Conservation (phyloP, 768 basidiomycete species). For the Panaeolus papilionaceus region DNA sequence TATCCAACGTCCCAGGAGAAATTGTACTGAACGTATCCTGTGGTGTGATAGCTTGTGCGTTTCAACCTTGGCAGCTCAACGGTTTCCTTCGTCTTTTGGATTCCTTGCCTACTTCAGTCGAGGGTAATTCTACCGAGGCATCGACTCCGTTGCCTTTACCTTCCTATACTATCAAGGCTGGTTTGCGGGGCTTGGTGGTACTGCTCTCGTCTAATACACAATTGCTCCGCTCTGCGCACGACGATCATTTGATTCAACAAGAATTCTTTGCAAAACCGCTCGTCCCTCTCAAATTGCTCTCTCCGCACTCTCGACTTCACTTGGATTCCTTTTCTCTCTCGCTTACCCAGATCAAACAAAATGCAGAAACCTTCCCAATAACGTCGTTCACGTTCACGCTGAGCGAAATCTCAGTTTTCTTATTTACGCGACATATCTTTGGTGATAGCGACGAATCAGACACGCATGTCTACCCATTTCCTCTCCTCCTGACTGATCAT, state of each 20-base stretch:
- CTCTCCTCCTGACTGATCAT: constrained; percentile 79
- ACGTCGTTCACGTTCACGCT: constrained; percentile 28
- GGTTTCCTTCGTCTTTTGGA: constrained; percentile 50
- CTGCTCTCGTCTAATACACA: constrained; percentile 35
- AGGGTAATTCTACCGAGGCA: background rate
- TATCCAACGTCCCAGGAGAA: constrained; percentile 20
- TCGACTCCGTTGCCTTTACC: constrained; percentile 13
- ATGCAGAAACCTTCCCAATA: background rate
- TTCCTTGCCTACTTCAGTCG: constrained; percentile 27
- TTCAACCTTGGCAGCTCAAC: constrained; percentile 63
- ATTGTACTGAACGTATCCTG: constrained; percentile 48
- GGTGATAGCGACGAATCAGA: background rate
- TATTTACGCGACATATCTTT: constrained; percentile 36
- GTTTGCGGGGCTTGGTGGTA: constrained; percentile 49
- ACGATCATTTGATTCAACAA: constrained; percentile 17
- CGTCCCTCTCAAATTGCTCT: constrained; percentile 39
- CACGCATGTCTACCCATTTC: constrained; percentile 48
- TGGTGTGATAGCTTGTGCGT: constrained; percentile 60
- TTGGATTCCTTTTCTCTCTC: constrained; percentile 47
- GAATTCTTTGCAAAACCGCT: constrained; percentile 66
- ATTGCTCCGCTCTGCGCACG: background rate
- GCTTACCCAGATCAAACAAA: constrained; percentile 22
- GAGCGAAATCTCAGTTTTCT: constrained; percentile 63
- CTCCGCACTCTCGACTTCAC: constrained; percentile 60
- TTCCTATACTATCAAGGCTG: constrained; percentile 24